phyloP scores from a whole-genome alignment of 345 rosid species.

The Erucastrum elatum region DNA sequence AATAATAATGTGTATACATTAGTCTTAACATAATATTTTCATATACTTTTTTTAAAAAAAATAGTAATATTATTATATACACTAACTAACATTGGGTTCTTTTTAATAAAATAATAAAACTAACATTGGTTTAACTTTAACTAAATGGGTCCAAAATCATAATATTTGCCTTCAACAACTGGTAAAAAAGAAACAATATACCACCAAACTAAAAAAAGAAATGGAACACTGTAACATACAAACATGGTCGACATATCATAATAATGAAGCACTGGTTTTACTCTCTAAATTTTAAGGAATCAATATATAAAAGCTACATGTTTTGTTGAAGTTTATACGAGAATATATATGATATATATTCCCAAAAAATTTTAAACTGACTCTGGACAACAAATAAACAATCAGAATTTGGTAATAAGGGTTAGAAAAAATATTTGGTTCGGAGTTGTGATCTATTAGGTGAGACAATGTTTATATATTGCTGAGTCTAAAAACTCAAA shows the following conservation, averaged over 20 bases:
- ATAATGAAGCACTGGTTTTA: neutral
- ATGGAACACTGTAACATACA: neutral
- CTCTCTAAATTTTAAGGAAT: neutral
- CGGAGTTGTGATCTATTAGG: conserved; percentile 29
- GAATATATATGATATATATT: neutral
- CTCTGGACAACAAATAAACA: neutral
- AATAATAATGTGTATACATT: neutral
- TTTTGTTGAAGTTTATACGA: neutral
- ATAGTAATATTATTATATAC: neutral
- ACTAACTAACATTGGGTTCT: neutral
- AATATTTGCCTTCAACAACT: neutral
- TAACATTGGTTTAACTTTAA: neutral
- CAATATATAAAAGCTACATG: neutral
- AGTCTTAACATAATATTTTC: neutral
- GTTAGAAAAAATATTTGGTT: conserved; percentile 13
- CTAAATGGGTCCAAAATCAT: neutral
- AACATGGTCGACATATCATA: neutral
- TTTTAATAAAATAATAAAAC: too few species aligned
- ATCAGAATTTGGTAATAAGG: neutral
- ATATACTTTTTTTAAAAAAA: neutral
- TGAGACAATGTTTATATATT: conserved; percentile 21
- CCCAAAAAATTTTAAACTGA: neutral
- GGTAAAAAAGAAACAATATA: neutral
- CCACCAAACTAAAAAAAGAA: neutral
- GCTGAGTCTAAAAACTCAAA: conserved; percentile 3